Percentiles rank a stretch among this genome's conserved stretches.
These are phyloP conservation scores for Boletus mariae DNA, from an alignment of 1,284 basidiomycete genomes.

Conservation along the genomic window DNA sequence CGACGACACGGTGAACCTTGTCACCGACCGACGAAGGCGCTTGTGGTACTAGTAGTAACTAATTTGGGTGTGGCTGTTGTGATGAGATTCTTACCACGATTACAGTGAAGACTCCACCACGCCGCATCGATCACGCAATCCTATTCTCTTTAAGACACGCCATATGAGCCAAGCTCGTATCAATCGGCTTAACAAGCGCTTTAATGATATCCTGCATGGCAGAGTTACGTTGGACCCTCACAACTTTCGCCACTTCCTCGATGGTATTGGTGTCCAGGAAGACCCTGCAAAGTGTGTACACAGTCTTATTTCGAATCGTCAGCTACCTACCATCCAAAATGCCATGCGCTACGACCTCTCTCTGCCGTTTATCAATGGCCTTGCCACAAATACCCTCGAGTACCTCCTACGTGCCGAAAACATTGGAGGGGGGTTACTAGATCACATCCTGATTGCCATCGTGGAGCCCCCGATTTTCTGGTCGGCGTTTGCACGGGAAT, in stretches of 20 bases:
- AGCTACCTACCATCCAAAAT: constrained; percentile 38
- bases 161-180: constrained; percentile 19
- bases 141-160: no score
- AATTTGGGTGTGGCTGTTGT: no score
- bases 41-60: no score
- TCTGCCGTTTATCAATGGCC: constrained; percentile 43
- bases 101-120: no score
- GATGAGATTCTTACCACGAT: no score
- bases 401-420: constrained; percentile 43
- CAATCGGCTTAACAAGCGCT: constrained; percentile 24
- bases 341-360: constrained; percentile 46
- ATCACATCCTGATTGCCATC: constrained; percentile 40
- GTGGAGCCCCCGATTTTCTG: constrained; percentile 58
- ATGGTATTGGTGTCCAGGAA: constrained; percentile 43
- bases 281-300: constrained; percentile 41
- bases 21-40: constrained; percentile 44
- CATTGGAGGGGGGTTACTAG: constrained; percentile 44
- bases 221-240: constrained; percentile 17
- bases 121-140: no score
- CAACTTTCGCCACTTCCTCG: constrained; percentile 38
- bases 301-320: constrained; percentile 38
- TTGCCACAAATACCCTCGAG: constrained; percentile 36
- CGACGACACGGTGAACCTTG: constrained; percentile 53
- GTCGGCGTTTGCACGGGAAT: constrained; percentile 40
- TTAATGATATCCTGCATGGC: constrained; percentile 26